A percentile compares a stretch with the other conserved stretches of the same genome.
Conservation (phyloP, 352 stramenopile genomes). For the Aphanomyces cochlioides region DNA sequence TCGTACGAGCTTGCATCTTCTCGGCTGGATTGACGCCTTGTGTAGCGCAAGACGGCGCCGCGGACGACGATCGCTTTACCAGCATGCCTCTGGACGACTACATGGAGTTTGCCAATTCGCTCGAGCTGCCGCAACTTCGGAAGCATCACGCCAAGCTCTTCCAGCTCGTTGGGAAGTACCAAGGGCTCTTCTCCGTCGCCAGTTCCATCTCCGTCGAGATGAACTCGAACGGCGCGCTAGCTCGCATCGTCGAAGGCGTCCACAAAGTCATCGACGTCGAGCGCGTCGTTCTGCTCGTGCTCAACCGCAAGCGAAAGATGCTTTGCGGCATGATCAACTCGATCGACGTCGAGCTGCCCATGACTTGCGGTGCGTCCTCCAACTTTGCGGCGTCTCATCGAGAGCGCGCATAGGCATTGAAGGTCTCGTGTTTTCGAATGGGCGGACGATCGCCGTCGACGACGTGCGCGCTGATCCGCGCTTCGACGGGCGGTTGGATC, state of each 20-base stretch:
- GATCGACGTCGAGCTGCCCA: background rate
- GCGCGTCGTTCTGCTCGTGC: slow-evolving; percentile 1
- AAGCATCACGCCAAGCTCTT: slow-evolving; percentile 21
- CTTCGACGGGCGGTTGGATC: slow-evolving; percentile 2
- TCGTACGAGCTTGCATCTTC: background rate
- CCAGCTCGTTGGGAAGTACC: slow-evolving; percentile 25
- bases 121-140: slow-evolving; percentile 4
- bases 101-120: background rate
- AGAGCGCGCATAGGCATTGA: background rate
- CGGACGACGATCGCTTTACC: slow-evolving; percentile 11
- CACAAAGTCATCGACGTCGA: slow-evolving; percentile 18
- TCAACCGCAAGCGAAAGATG: slow-evolving; percentile 4
- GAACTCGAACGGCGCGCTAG: slow-evolving; percentile 9
- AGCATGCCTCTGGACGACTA: slow-evolving; percentile 15
- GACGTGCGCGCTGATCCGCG: background rate
- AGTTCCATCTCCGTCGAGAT: slow-evolving; percentile 25
- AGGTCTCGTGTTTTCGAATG: background rate
- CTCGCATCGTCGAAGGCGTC: slow-evolving; percentile 16
- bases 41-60: background rate
- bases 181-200: slow-evolving; percentile 16
- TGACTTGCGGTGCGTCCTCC: background rate
- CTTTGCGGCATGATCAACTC: background rate
- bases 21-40: no score
- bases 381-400: background rate
- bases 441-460: slow-evolving; percentile 3